Conservation (phyloP, 768 basidiomycete genomes). For the Tulasnella sp. region DNA sequence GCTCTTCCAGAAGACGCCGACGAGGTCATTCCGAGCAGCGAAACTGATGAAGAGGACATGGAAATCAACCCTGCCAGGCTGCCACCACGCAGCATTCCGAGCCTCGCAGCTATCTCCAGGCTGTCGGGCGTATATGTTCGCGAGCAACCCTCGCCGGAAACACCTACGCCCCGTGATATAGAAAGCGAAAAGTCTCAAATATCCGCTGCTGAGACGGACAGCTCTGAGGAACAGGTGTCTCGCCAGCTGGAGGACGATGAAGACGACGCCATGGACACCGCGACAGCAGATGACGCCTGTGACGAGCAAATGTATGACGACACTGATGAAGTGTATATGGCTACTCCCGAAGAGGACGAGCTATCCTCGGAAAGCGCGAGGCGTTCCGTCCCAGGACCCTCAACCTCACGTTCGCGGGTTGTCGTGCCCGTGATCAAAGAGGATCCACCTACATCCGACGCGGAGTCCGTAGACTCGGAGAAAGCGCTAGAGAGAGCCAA, state of each 20-base stretch:
- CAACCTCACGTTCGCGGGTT: background rate
- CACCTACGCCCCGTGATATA: background rate
- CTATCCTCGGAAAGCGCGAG: background rate
- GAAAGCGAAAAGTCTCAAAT: background rate
- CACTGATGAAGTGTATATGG: background rate
- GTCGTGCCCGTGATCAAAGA: conserved; percentile 7
- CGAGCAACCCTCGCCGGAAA: background rate
- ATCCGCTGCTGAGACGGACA: conserved; percentile 8
- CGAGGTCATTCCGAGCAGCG: conserved; percentile 26
- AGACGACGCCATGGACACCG: background rate
- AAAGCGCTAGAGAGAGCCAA: conserved; percentile 8
- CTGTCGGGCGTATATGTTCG: background rate
- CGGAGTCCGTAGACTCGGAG: conserved; percentile 25
- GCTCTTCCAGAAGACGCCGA: background rate
- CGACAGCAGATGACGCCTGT: background rate
- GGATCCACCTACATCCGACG: background rate
- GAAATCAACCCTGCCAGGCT: background rate
- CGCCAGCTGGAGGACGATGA: background rate
- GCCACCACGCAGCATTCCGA: background rate
- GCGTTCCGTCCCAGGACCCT: background rate
- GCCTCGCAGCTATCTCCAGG: background rate
- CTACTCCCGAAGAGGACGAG: background rate
- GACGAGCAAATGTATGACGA: background rate
- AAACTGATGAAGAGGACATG: conserved; percentile 21
- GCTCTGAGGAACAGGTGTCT: conserved; percentile 10